Conservation (phyloP, 2,329 filamentous ascomycete species). For the Trichoderma atroviride region DNA sequence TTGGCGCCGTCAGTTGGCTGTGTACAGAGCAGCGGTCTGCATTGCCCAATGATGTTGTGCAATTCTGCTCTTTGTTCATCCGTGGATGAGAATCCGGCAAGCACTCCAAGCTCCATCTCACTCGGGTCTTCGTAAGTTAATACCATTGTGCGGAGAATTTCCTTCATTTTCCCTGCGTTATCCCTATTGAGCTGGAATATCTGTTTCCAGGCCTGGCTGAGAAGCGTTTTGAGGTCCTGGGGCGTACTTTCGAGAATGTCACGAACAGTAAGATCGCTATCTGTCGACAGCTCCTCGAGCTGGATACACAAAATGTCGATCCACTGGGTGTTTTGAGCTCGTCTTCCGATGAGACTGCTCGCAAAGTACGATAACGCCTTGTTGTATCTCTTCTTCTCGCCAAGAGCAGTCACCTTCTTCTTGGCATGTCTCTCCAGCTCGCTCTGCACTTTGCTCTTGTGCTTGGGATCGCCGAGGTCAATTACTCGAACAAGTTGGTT, state of each 20-base stretch:
- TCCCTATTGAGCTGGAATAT: conserved; percentile 40
- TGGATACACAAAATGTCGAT: conserved; percentile 49
- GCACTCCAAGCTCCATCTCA: conserved; percentile 42
- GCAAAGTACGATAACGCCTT: conserved; percentile 47
- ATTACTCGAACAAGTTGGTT: conserved; percentile 38
- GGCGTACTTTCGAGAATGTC: conserved; percentile 44
- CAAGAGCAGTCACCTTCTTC: conserved; percentile 41
- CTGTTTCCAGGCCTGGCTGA: conserved; percentile 44
- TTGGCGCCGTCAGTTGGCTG: conserved; percentile 21
- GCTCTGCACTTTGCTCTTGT: conserved; percentile 42
- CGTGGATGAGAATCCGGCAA: conserved; percentile 40
- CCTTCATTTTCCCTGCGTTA: conserved; percentile 45
- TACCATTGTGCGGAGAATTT: conserved; percentile 46
- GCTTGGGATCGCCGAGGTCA: conserved; percentile 43
- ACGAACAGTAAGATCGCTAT: conserved; percentile 45
- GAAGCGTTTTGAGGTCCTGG: conserved; percentile 42
- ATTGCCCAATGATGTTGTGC: conserved; percentile 41
- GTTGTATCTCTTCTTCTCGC: conserved; percentile 44
- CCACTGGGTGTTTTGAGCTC: conserved; percentile 49
- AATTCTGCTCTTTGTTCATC: conserved; percentile 41
- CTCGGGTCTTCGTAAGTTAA: conserved; percentile 47
- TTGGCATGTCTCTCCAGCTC: conserved; percentile 38
- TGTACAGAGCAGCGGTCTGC: conserved; percentile 41
- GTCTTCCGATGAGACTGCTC: conserved; percentile 46
- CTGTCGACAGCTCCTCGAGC: conserved; percentile 43